Conservation (phyloP, 2,329 filamentous ascomycete genomes). For the Colletotrichum somersetense region DNA sequence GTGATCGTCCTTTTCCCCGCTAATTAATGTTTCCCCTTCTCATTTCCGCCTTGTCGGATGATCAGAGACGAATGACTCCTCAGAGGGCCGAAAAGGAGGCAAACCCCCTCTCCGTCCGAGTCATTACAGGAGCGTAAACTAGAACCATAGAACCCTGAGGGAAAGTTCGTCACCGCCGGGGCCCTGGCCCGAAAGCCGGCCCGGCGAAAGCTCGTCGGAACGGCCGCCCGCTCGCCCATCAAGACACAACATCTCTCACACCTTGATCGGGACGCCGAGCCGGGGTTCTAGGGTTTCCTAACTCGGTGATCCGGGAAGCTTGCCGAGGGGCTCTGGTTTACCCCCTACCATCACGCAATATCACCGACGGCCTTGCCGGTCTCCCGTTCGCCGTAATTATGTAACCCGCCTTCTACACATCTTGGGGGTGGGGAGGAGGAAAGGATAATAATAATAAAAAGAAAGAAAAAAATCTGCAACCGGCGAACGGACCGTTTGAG, state of each 20-base stretch:
- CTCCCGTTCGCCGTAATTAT: neutral
- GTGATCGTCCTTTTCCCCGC: conserved; percentile 4
- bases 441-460: neutral
- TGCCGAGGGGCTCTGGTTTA: conserved; percentile 6
- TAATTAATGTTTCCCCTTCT: conserved; percentile 2
- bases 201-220: neutral
- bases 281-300: neutral
- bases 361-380: conserved; percentile 3
- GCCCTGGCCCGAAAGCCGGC: neutral
- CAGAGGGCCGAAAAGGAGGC: neutral
- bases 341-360: neutral
- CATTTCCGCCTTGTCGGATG: neutral
- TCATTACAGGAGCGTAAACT: too few species aligned
- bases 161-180: neutral
- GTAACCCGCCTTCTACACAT: neutral
- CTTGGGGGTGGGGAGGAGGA: too few species aligned
- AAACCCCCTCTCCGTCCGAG: neutral
- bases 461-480: too few species aligned
- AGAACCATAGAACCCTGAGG: neutral
- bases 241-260: too few species aligned
- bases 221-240: conserved; percentile 8
- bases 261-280: neutral
- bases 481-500: conserved; percentile 9
- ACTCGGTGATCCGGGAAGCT: conserved; percentile 30
- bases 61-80: neutral